Evolutionary conservation across 352 stramenopile species (phyloP).

Genomic region (Pythium monospermum): DNA sequence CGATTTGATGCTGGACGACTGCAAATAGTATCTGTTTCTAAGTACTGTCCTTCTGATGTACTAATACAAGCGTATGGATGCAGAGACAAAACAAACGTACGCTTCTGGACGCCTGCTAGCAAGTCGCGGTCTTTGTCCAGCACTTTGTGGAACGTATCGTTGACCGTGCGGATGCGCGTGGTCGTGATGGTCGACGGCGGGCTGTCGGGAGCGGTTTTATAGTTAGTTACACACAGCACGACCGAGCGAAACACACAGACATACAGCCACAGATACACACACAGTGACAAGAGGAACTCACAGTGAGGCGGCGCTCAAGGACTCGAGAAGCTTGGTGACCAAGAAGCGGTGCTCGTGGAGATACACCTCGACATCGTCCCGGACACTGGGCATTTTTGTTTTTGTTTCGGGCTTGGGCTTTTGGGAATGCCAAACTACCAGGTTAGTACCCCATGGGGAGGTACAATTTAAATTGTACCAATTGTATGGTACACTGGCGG

Average conservation of each 20-base stretch:
- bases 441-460: too few species aligned
- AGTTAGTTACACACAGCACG: too few species aligned
- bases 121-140: conserved; percentile 76
- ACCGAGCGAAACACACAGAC: not conserved
- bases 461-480: too few species aligned
- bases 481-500: too few species aligned
- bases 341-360: conserved; percentile 82
- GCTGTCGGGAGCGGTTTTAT: conserved; percentile 20
- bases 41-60: not conserved
- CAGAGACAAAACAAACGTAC: conserved; percentile 44
- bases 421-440: too few species aligned
- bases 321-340: conserved; percentile 80
- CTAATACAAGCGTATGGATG: not conserved
- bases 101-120: conserved; percentile 64
- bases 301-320: conserved; percentile 60
- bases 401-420: too few species aligned
- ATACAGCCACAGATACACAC: not conserved
- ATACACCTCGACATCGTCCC: conserved; percentile 63
- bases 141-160: conserved; percentile 70
- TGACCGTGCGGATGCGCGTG: conserved; percentile 65
- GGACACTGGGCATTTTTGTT: conserved; percentile 43
- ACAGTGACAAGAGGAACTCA: conserved; percentile 13
- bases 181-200: conserved; percentile 72
- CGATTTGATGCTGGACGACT: conserved; percentile 68
- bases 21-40: not conserved